Base-by-base conservation (phyloP, 495 filamentous ascomycete genomes). In the Neurospora sp. region DNA sequence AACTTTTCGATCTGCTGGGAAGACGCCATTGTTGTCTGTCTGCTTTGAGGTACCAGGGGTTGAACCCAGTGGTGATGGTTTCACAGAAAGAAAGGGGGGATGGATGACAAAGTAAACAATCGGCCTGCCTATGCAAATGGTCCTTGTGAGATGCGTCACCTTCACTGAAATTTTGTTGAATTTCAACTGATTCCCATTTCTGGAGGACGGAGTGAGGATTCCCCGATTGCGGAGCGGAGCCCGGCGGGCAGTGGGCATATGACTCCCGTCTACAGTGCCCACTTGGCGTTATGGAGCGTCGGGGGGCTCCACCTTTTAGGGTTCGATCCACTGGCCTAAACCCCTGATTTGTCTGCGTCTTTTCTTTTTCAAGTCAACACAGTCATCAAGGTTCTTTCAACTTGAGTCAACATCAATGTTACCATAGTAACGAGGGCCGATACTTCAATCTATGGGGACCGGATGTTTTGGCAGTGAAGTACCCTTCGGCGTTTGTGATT, bases 1-100 rank as follows among this genome's bases (percentile, higher is more conserved):
- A 90, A 90, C 8, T 85, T 87, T 76, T 86, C 81, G 71, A 82
- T 78, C 53, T 65, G 53, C 53, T 65, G 53, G 27, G 53, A 35
- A 18, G 53, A 35, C 1, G 74, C 74, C 71, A 74, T 78, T 74
- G 39, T 74, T 42, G 42, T 12, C 27, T 74, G 27, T 27, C 20
- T 53, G 45, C 18, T 12, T 10, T 5, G 20, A 27, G 45, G 20
- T 27, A 65, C 53, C 0, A 65, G 53, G 53, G 53, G 53, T 65
- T 65, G 53, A 65, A 65, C 53, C 53, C 53, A 65, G 53, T 65
- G 53, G 53, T 65, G 6, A 65, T 9, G 6, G 53, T 65, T 65
- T 65, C 53, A 65, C 53, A 65, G 53, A 65, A 65, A 18, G 27
- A 65, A 65, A 61, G 12, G 53, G 53, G 53, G 6, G 27, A 35